Evolutionary conservation across 2,329 filamentous ascomycete genomes (phyloP).

Genomic region (Trichophyton verrucosum): DNA sequence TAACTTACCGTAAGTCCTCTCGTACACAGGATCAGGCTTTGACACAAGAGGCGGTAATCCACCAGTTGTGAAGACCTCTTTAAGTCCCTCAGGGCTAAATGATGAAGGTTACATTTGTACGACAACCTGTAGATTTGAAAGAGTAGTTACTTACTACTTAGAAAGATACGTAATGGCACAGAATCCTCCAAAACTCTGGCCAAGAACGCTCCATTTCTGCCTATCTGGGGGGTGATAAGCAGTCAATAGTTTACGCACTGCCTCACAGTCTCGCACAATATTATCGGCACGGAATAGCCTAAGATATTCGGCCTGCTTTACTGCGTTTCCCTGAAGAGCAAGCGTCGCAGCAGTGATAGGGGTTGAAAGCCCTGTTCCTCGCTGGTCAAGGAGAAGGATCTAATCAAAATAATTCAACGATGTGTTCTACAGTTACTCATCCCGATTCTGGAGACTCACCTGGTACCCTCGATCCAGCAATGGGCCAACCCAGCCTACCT

Average conservation of each 20-base stretch:
- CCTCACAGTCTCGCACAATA: conserved; percentile 81
- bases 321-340: conserved; percentile 47
- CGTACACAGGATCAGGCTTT: conserved; percentile 62
- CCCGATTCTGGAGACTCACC: conserved; percentile 26
- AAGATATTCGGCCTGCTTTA: conserved; percentile 66
- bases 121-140: too few species aligned
- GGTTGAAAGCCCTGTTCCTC: conserved; percentile 74
- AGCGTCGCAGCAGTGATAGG: conserved; percentile 66
- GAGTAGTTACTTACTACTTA: conserved; percentile 41
- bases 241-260: conserved; percentile 64
- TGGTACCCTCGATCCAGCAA: conserved; percentile 74
- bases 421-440: neutral
- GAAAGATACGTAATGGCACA: conserved; percentile 74
- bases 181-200: conserved; percentile 89
- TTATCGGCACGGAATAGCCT: conserved; percentile 78
- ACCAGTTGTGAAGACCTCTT: conserved; percentile 73
- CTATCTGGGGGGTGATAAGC: conserved; percentile 54
- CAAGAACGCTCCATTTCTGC: conserved; percentile 72
- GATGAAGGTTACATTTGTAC: neutral
- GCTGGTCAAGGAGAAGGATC: conserved; percentile 73
- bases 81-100: conserved; percentile 54
- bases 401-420: conserved; percentile 12
- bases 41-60: conserved; percentile 67
- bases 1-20: conserved; percentile 46
- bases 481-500: conserved; percentile 55